Percentiles rank a stretch among this genome's conserved stretches.
Conservation (phyloP, 208 protist species). For the Jaenimonas drosophilae region DNA sequence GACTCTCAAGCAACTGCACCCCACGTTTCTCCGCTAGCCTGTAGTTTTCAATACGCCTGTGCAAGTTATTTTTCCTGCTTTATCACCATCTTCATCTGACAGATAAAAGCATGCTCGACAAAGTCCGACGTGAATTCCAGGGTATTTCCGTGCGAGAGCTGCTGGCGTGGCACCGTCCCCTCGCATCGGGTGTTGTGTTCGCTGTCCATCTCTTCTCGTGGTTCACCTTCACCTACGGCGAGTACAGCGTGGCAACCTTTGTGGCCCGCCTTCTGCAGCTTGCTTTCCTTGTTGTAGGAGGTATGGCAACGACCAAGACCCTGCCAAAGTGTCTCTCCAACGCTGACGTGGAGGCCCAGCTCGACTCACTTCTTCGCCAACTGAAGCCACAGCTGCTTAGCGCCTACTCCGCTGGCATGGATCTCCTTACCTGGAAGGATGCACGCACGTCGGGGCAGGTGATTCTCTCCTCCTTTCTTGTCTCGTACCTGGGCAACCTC, state of each 20-base stretch:
- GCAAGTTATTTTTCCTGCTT: no score
- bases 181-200: slow-evolving; percentile 33
- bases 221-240: slow-evolving; percentile 44
- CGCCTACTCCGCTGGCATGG: slow-evolving; percentile 13
- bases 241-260: slow-evolving; percentile 80
- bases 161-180: slow-evolving; percentile 55
- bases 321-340: slow-evolving; percentile 12
- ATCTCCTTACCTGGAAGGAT: slow-evolving; percentile 60
- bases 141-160: slow-evolving; percentile 37
- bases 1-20: no score
- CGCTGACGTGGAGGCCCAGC: slow-evolving; percentile 24
- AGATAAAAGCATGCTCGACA: no score
- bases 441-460: slow-evolving; percentile 27
- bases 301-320: slow-evolving; percentile 17
- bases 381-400: slow-evolving; percentile 20
- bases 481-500: slow-evolving; percentile 61
- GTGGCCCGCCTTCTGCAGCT: slow-evolving; percentile 33
- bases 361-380: no score
- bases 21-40: no score
- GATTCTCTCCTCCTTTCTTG: slow-evolving; percentile 25
- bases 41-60: no score
- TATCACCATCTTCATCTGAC: no score
- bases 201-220: slow-evolving; percentile 23
- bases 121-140: slow-evolving; percentile 39
- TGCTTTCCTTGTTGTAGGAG: slow-evolving; percentile 25